A percentile compares a stretch with the other conserved stretches of the same genome.
These are phyloP conservation scores for Talaromyces sp. DNA, from an alignment of 2,329 filamentous ascomycete genomes.

Conservation along the genomic window DNA sequence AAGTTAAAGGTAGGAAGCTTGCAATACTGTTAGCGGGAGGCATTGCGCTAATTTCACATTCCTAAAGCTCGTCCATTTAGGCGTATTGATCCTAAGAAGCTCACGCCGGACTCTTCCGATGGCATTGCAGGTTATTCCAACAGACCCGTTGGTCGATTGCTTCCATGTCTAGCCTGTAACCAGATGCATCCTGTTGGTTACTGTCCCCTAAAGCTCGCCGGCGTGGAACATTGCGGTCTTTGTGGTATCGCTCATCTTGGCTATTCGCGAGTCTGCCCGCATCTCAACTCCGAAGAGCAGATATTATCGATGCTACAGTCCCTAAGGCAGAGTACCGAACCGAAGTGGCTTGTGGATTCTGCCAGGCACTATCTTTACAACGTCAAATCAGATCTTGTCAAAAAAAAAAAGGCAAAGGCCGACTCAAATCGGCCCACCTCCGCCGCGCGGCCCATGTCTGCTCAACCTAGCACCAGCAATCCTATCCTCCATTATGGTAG, in stretches of 20 bases:
- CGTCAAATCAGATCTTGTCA: conserved; percentile 54
- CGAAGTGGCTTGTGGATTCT: conserved; percentile 49
- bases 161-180: conserved; percentile 53
- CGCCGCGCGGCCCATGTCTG: background rate
- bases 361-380: conserved; percentile 57
- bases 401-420: conserved; percentile 42
- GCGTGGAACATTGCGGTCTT: conserved; percentile 59
- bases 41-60: conserved; percentile 16
- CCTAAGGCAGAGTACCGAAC: conserved; percentile 57
- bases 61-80: conserved; percentile 36
- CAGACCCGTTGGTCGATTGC: background rate
- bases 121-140: background rate
- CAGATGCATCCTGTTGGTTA: conserved; percentile 54
- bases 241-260: conserved; percentile 63
- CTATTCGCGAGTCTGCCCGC: conserved; percentile 55
- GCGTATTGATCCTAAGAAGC: conserved; percentile 30
- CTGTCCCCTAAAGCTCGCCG: conserved; percentile 58
- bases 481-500: background rate
- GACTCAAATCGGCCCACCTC: background rate
- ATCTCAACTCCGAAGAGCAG: conserved; percentile 60
- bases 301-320: conserved; percentile 62
- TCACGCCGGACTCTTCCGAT: background rate
- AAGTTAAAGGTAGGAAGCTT: conserved; percentile 23
- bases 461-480: background rate
- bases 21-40: background rate